A percentile compares a stretch with the other conserved stretches of the same genome.
Conservation (phyloP, 1,284 basidiomycete genomes). For the Apiotrichum gracile region DNA sequence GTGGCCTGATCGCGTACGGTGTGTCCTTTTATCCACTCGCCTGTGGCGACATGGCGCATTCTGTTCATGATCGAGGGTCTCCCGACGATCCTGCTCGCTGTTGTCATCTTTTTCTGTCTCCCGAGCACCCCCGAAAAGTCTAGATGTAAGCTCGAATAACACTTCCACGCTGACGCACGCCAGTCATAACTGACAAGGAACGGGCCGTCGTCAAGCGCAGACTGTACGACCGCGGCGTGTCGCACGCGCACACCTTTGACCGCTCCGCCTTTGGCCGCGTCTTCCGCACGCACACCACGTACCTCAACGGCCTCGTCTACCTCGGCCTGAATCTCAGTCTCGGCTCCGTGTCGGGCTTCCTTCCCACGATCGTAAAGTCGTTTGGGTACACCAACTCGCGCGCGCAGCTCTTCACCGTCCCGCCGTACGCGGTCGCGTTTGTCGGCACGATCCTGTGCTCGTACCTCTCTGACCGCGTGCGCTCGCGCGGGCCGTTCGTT, state of each 20-base stretch:
- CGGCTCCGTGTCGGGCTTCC: constrained; percentile 66
- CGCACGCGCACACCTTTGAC: constrained; percentile 5
- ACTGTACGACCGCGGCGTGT: constrained; percentile 5
- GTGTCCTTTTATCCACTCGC: constrained; percentile 13
- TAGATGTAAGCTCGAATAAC: constrained; percentile 28
- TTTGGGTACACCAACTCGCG: constrained; percentile 50
- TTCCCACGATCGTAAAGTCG: constrained; percentile 68
- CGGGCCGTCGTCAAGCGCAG: background rate
- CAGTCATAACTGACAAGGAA: background rate
- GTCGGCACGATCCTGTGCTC: constrained; percentile 10
- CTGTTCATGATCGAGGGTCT: constrained; percentile 14
- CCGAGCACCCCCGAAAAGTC: constrained; percentile 72
- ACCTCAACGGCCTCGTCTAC: constrained; percentile 37
- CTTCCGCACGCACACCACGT: constrained; percentile 4
- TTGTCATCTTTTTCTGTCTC: constrained; percentile 58
- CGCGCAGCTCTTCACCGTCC: constrained; percentile 50
- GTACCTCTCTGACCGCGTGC: constrained; percentile 10
- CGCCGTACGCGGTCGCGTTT: constrained; percentile 19
- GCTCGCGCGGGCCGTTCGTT: constrained; percentile 19
- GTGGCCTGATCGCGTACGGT: constrained; percentile 22
- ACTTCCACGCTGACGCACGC: background rate
- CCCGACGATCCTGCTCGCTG: constrained; percentile 54
- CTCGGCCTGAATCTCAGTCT: constrained; percentile 67
- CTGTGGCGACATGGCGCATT: constrained; percentile 12
- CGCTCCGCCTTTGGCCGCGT: constrained; percentile 2